These are phyloP conservation scores for Boechera divaricarpa DNA, from an alignment of 345 rosid species.

Conservation along the genomic window DNA sequence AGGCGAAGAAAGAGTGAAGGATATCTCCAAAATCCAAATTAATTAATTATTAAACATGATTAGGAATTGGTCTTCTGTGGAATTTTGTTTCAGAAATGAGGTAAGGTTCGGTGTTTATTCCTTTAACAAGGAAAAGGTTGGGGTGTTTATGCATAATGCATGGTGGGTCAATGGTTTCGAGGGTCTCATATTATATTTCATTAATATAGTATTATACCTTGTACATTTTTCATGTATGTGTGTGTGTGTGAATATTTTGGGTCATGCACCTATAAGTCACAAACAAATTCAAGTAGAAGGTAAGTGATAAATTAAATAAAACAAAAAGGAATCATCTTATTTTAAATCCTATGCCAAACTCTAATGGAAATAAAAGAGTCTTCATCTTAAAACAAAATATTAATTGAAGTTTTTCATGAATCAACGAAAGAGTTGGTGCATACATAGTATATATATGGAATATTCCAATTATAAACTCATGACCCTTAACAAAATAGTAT, in stretches of 20 bases:
- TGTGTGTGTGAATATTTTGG: not conserved
- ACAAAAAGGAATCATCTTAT: not conserved
- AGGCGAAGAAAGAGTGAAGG: constrained; percentile 19
- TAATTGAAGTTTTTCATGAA: not conserved
- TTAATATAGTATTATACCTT: not conserved
- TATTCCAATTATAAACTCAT: not conserved
- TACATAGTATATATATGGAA: not conserved
- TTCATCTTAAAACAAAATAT: not conserved
- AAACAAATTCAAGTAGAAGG: not conserved
- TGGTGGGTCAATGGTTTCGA: constrained; percentile 36
- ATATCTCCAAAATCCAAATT: constrained; percentile 12
- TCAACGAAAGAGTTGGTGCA: not conserved
- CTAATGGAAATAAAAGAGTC: not conserved
- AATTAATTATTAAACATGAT: not conserved
- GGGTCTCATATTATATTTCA: not conserved
- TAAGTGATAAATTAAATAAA: not conserved
- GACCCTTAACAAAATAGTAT: not conserved
- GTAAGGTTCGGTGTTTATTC: constrained; percentile 24
- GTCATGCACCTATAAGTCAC: not conserved
- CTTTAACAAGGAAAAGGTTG: not conserved
- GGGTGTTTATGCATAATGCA: not conserved
- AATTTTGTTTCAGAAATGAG: not conserved
- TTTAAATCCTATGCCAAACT: not conserved
- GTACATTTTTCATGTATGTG: not conserved
- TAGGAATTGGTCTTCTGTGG: constrained; percentile 23